Evolutionary conservation across 2,329 filamentous ascomycete genomes (phyloP).

Genomic region (Cryphonectria nitschkei): DNA sequence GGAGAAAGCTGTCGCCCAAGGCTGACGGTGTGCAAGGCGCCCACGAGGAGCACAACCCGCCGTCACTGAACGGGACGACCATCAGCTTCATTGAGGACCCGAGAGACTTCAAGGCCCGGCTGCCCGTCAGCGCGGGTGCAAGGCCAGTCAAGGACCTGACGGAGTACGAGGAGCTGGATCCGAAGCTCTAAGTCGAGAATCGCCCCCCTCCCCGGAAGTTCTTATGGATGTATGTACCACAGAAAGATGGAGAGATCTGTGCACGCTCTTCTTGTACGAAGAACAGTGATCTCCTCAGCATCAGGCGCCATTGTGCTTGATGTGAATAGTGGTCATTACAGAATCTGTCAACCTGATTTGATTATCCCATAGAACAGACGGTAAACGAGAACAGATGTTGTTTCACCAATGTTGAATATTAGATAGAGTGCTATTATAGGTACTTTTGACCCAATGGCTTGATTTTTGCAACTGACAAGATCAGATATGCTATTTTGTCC

Average conservation of each 20-base stretch:
- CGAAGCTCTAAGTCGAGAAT: slow-evolving; percentile 68
- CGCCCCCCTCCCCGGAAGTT: background rate
- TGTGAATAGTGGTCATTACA: background rate
- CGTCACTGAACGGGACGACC: slow-evolving; percentile 52
- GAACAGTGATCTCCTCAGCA: background rate
- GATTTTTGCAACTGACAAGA: background rate
- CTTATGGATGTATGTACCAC: background rate
- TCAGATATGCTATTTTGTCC: background rate
- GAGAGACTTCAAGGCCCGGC: slow-evolving; percentile 75
- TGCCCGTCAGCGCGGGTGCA: slow-evolving; percentile 74
- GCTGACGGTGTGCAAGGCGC: slow-evolving; percentile 40
- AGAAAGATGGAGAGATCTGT: background rate
- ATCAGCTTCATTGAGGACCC: slow-evolving; percentile 76
- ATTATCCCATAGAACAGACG: background rate
- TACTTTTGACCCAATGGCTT: background rate
- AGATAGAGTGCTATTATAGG: background rate
- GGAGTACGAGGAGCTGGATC: slow-evolving; percentile 83
- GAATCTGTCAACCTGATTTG: background rate
- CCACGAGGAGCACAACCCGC: slow-evolving; percentile 39
- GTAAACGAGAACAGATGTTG: background rate
- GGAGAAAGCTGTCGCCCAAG: slow-evolving; percentile 40
- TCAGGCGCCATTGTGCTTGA: background rate
- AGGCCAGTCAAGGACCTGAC: slow-evolving; percentile 73
- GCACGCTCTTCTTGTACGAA: background rate
- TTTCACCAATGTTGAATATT: background rate